Conservation (phyloP, 139 green algal species). For the Tetraselmis chui region DNA sequence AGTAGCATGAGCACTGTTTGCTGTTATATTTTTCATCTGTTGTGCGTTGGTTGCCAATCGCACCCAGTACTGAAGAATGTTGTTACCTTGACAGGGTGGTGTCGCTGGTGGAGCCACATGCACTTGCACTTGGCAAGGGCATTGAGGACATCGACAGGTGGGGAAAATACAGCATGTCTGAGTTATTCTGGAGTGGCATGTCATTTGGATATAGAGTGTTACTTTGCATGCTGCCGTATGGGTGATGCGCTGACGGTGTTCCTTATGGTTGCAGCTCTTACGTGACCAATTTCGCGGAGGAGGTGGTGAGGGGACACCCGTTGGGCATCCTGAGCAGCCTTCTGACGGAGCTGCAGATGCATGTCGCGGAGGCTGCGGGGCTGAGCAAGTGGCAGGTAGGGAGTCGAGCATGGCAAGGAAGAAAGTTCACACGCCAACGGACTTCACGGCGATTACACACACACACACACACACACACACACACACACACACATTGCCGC, state of each 20-base stretch:
- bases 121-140: conserved; percentile 10
- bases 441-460: neutral
- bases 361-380: conserved; percentile 48
- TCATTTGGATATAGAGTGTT: too few species aligned
- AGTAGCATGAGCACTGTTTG: too few species aligned
- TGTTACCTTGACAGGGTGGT: too few species aligned
- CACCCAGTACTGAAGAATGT: too few species aligned
- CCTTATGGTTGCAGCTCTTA: conserved; percentile 38
- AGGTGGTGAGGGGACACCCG: conserved; percentile 77
- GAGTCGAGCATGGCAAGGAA: too few species aligned
- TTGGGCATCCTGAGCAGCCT: conserved; percentile 58
- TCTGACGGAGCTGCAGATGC: conserved; percentile 54
- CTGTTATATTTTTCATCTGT: too few species aligned
- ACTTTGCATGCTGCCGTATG: too few species aligned
- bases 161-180: too few species aligned
- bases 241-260: too few species aligned
- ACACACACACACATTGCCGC: neutral
- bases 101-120: conserved; percentile 2
- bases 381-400: conserved; percentile 64
- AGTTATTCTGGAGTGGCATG: too few species aligned
- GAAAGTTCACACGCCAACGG: too few species aligned
- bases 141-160: neutral
- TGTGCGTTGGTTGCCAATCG: too few species aligned
- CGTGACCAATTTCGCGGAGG: conserved; percentile 83
- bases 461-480: neutral